Evolutionary conservation across 257 asterid species (phyloP).

Genomic region (Fraxinus cuspidata): DNA sequence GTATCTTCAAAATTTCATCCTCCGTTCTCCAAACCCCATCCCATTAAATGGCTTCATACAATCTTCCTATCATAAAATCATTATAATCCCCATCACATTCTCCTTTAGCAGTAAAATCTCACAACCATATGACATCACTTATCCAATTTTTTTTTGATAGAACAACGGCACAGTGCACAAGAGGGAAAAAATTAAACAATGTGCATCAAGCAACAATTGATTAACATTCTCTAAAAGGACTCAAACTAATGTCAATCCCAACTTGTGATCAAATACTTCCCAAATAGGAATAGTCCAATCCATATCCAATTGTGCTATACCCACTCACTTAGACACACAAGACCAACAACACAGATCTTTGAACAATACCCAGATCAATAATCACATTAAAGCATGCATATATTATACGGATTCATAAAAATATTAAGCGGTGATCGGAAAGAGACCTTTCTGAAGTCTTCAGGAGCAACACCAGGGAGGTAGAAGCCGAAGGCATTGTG

Average conservation of each 20-base stretch:
- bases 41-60: neutral
- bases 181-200: neutral
- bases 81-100: neutral
- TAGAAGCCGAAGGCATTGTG: conserved; percentile 58
- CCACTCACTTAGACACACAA: neutral
- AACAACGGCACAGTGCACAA: neutral
- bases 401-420: conserved; percentile 2
- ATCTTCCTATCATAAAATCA: neutral
- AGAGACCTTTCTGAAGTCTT: conserved; percentile 68
- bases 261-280: neutral
- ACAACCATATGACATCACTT: neutral
- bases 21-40: neutral
- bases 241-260: neutral
- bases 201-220: neutral
- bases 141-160: neutral
- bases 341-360: conserved; percentile 13
- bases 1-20: conserved; percentile 11
- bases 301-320: neutral
- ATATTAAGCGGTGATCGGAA: conserved; percentile 13
- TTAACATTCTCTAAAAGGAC: neutral
- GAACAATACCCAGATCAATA: conserved; percentile 23
- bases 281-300: neutral
- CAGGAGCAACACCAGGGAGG: conserved; percentile 90
- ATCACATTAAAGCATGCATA: conserved; percentile 12
- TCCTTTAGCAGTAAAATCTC: neutral